Base-by-base conservation (phyloP, 2,329 filamentous ascomycete species). In the Hypomyces perniciosus region DNA sequence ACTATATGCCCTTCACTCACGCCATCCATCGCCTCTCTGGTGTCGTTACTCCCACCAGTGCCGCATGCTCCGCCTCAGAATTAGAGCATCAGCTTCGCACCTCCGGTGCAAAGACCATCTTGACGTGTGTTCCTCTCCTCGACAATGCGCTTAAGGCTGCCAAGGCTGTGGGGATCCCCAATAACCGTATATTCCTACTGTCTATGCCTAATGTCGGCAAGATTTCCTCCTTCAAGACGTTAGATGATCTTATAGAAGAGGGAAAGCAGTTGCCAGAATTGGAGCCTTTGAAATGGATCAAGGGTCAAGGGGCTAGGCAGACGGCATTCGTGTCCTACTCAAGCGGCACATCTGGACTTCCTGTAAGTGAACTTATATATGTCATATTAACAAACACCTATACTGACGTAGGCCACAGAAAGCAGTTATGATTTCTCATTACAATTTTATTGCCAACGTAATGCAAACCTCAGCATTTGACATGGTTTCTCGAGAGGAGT, bases 341-440 rank as follows among this genome's bases (percentile, higher is more conserved):
- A 0, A 88, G 84, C 63, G 88, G 88, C 26, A 92, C 88, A 1
- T 90, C 86, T 8, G 88, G 88, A 3, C 69, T 91, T 35, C 88
- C 88, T 12, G 84, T 86, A 72, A 61, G 75, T n/a, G 56, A 31
- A 37, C 4, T 29, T 42, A 28, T 28, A 42, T 42, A 2, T 20
- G 6, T 7, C 33, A 8, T 13, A 13, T 27, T n/a, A 39, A 63
- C 37, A 39, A 37, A 50, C 33, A 9, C 8, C 12, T 8, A 3
- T 48, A 6, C 52, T 8, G 35, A 37, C 13, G 35, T 4, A 12
- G n/a, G n/a, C n/a, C 10, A n/a, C 7, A 87, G 81, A 90, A 90
- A 84, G 88, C 86, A 40, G 87, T 91, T 46, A 90, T 88, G 83
- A 88, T 92, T 52, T 86, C 85, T 2, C 88, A 92, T 64, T 71